Base-by-base conservation (phyloP, 139 green algal genomes). In the Dunaliella sp. region DNA sequence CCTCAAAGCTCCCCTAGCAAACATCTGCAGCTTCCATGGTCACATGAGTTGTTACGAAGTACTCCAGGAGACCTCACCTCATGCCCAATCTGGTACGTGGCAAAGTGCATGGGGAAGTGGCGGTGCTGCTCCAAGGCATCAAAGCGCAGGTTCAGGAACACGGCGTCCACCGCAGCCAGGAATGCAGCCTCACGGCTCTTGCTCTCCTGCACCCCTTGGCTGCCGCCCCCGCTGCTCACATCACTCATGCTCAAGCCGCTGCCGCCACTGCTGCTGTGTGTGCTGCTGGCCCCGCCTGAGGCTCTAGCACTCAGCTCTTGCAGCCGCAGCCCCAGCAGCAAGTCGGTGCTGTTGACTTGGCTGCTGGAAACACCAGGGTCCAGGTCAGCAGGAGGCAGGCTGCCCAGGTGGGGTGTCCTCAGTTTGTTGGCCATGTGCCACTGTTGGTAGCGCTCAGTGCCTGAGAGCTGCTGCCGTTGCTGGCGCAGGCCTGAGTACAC, bases 381-480 rank as follows among this genome's bases (percentile, higher is more conserved):
- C 77, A 83, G 1, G 34, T 72, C 36, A 72, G 33, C 1, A 65
- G 82, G 82, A 28, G 12, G 33, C 30, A 72, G 82, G 82, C 59
- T 35, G 22, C 32, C 32, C 1, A 58, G 58, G 48, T 74, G 36
- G 37, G 75, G 76, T 35, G 75, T 22, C 30, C 7, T 48, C 36
- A 77, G 26, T 58, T 88, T 84, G 57, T 84, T 59, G n/a, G 32
- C 38, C 26, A 72, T 25, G 72, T 88, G 84, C 88, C 88, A 91
- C 0, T 57, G 22, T 33, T 75, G 28, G 78, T 86, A 89, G 37
- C 65, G 65, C 0, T 82, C 28, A 3, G 32, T 35, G 7, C 33
- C 72, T 1, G 33, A 37, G n/a, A 91, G 85, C 30, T 57, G 31
- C 37, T 72, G 34, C 1, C 85, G 77, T 48, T 85, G 88, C 35